Percentiles rank a stretch among this genome's conserved stretches.
These are phyloP conservation scores for Vitis hybrid DNA, from an alignment of 177 flowering plant species.

Conservation along the genomic window DNA sequence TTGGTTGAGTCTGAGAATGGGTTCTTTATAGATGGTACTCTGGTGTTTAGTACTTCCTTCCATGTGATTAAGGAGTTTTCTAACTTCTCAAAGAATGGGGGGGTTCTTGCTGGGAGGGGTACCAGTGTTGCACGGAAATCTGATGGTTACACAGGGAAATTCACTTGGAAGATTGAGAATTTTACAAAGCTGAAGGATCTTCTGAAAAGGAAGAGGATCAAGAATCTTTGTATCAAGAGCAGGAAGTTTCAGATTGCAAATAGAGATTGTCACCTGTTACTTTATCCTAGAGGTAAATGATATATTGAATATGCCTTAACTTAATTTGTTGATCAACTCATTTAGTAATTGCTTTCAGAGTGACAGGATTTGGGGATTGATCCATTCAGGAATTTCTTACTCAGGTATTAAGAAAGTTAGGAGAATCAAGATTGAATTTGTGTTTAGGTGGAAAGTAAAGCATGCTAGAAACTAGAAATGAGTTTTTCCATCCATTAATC, in stretches of 20 bases:
- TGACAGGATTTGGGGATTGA: no score
- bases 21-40: constrained; percentile 82
- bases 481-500: no score
- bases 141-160: constrained; percentile 87
- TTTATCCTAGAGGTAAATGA: constrained; percentile 90
- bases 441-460: no score
- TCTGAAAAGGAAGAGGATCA: constrained; percentile 91
- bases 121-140: constrained; percentile 67
- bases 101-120: constrained; percentile 51
- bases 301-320: background rate
- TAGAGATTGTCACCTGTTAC: constrained; percentile 92
- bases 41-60: constrained; percentile 83
- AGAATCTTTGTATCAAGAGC: constrained; percentile 96
- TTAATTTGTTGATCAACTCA: no score
- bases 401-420: no score
- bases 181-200: constrained; percentile 91
- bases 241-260: constrained; percentile 97
- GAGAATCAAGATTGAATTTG: no score
- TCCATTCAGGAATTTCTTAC: no score
- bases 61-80: constrained; percentile 89
- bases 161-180: constrained; percentile 93
- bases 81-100: constrained; percentile 77
- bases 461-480: no score
- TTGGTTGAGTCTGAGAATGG: constrained; percentile 68
- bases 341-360: no score